phyloP scores from a whole-genome alignment of 2,329 filamentous ascomycete species.

The Trichophaea hybrida region DNA sequence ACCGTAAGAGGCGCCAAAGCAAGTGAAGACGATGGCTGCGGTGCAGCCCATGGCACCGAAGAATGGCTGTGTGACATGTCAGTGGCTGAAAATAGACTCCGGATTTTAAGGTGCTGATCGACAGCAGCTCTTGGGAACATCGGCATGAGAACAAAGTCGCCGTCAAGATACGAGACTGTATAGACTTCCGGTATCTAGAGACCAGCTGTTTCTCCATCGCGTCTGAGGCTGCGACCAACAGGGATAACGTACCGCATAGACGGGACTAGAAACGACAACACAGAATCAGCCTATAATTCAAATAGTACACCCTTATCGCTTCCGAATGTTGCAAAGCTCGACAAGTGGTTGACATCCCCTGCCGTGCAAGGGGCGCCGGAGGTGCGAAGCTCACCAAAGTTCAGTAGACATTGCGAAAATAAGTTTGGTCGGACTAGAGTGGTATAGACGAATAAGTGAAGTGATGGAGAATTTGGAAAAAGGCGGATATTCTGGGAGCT shows the following conservation, averaged over 20 bases:
- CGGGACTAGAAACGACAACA: conserved; percentile 52
- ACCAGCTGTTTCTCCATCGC: conserved; percentile 23
- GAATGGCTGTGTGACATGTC: conserved; percentile 45
- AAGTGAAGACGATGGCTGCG: conserved; percentile 89
- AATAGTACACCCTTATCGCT: neutral
- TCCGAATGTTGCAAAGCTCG: neutral
- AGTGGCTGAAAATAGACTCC: conserved; percentile 7
- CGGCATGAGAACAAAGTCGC: neutral
- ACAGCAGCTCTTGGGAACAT: conserved; percentile 9
- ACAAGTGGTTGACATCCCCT: neutral
- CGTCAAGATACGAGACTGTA: neutral
- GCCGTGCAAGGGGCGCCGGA: conserved; percentile 27
- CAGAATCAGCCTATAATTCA: conserved; percentile 23
- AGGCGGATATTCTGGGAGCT: neutral
- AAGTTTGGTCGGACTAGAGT: neutral
- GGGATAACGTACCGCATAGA: conserved; percentile 81
- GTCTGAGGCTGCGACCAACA: conserved; percentile 18
- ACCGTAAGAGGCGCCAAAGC: conserved; percentile 91
- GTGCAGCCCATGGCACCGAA: conserved; percentile 97
- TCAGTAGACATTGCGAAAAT: conserved; percentile 54
- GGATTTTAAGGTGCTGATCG: neutral
- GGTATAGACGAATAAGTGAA: neutral
- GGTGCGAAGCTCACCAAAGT: conserved; percentile 56
- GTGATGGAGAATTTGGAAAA: neutral
- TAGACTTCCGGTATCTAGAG: conserved; percentile 21